Percentiles rank a stretch among this genome's conserved stretches.
Conservation (phyloP, 768 basidiomycete genomes). For the Naganishia vaughanmartiniae region DNA sequence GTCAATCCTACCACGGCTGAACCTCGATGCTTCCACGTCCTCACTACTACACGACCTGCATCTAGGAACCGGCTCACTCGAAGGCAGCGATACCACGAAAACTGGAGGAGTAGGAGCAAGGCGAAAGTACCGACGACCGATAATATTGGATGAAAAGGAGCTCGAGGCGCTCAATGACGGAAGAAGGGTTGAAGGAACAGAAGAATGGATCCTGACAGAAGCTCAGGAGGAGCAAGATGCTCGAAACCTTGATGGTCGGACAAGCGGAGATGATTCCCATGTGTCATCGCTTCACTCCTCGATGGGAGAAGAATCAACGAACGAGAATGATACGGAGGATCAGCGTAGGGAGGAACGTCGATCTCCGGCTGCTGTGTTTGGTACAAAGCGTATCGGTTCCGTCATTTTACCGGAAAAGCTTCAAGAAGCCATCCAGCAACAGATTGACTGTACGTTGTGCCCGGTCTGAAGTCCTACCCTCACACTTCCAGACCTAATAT, state of each 20-base stretch:
- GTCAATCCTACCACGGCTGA: background rate
- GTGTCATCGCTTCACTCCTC: background rate
- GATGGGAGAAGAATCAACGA: background rate
- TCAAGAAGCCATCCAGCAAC: conserved; percentile 61
- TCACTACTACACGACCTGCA: conserved; percentile 16
- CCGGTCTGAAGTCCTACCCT: background rate
- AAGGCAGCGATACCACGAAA: background rate
- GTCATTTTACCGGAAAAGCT: conserved; percentile 73
- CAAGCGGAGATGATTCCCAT: background rate
- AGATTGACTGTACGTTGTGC: conserved; percentile 59
- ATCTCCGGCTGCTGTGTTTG: conserved; percentile 78
- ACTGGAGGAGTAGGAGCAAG: background rate
- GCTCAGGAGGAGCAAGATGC: background rate
- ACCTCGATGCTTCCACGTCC: conserved; percentile 6
- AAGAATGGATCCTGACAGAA: conserved; percentile 18
- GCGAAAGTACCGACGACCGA: conserved; percentile 4
- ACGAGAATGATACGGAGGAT: conserved; percentile 47
- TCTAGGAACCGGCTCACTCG: background rate
- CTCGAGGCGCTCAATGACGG: conserved; percentile 8
- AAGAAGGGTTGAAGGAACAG: background rate
- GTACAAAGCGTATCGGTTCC: conserved; percentile 68
- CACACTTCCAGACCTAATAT: no score
- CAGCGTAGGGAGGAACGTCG: conserved; percentile 56
- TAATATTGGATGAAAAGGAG: conserved; percentile 15
- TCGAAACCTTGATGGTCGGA: background rate